Percentiles rank a stretch among this genome's conserved stretches.
These are phyloP conservation scores for Beauveria australis DNA, from an alignment of 2,329 filamentous ascomycete species.

Conservation along the genomic window DNA sequence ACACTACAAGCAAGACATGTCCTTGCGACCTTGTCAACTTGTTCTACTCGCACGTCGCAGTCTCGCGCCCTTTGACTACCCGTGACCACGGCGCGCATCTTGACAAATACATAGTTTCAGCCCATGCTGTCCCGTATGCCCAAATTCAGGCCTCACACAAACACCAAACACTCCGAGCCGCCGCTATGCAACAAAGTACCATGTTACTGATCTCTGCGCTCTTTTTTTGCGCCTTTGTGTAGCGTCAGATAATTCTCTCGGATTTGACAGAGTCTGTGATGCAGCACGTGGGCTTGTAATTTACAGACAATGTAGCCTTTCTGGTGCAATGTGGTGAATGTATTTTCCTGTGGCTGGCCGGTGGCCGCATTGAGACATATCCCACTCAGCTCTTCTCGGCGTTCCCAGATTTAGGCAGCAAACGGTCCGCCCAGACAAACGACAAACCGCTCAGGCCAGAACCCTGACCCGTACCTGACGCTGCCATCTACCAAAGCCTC, in stretches of 20 bases:
- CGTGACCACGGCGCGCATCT: background rate
- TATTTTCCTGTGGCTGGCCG: too few relatives aligned
- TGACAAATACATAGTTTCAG: background rate
- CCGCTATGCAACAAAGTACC: background rate
- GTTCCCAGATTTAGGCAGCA: background rate
- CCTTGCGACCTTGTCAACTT: background rate
- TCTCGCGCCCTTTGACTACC: background rate
- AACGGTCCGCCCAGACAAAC: slow-evolving; percentile 1
- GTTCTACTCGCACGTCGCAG: too few relatives aligned
- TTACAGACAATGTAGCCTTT: background rate
- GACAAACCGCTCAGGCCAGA: background rate
- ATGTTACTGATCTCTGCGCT: background rate
- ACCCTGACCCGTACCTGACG: background rate
- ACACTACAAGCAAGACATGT: background rate
- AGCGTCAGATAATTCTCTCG: background rate
- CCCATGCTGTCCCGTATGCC: background rate
- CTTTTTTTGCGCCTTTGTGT: background rate
- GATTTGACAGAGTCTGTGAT: background rate
- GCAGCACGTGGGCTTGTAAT: too few relatives aligned
- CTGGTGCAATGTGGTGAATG: background rate
- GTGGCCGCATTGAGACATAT: too few relatives aligned
- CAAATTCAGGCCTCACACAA: background rate
- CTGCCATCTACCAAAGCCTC: background rate
- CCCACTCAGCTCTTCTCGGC: background rate
- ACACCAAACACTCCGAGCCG: background rate